Base-by-base conservation (phyloP, 148 eudicot species). In the Polygonum maritimum region DNA sequence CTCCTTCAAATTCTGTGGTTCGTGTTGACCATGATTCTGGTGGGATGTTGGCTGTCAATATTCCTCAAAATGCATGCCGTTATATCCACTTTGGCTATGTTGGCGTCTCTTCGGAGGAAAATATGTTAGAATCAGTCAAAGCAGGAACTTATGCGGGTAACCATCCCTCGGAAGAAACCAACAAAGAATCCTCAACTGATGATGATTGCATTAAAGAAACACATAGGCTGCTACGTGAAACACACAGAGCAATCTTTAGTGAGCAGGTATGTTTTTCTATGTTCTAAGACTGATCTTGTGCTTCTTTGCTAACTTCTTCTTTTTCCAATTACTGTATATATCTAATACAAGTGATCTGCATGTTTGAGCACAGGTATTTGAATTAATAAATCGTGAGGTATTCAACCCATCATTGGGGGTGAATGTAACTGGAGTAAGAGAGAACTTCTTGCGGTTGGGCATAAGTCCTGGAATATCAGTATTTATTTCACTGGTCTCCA, bases 1-100 rank as follows among this genome's bases (percentile, higher is more conserved):
- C 89, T 47, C 84, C 98, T 69, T 81, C 92, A 70, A 74, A 88
- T 76, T 85, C 96, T 21, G 85, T 88, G 72, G 86, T 92, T 77
- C 91, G 90, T 13, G 85, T 95, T 48, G 96, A 95, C 79, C 97
- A 95, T 86, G 96, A 95, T 71, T 78, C 91, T 52, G 89, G 91
- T 78, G 97, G 98, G 77, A 95, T 89, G 97, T 89, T 95, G 80
- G 83, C 96, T 71, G 87, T 95, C 79, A 95, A 90, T 83, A 75
- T 95, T 52, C 88, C 98, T 47, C 82, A 86, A 77, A 88, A 83
- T 48, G 85, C 94, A 63, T 80, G 88, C 80, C 88, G 84, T 76
- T 82, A 88, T 84, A 88, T 95, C 70, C 85, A 81, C 48, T 95
- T 95, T 85, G 89, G 87, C 48, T 90, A 88, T 84, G 81, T 88